phyloP scores from a whole-genome alignment of 2,329 filamentous ascomycete species.

The Massarina eburnea region DNA sequence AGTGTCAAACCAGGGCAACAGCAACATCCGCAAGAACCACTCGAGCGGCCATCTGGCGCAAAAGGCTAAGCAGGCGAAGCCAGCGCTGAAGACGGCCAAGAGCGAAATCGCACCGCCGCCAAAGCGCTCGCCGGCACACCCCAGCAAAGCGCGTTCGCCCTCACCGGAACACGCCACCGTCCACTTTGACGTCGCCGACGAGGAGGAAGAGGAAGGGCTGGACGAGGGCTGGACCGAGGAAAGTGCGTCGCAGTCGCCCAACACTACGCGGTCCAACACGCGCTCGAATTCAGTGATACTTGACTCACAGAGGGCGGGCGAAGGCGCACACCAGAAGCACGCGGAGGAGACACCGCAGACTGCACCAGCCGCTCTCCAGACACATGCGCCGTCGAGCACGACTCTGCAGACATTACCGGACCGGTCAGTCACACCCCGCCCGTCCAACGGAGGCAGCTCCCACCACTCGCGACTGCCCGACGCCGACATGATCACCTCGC shows the following conservation, averaged over 20 bases:
- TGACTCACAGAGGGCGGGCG: constrained; percentile 31
- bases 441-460: constrained; percentile 34
- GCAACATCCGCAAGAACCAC: constrained; percentile 44
- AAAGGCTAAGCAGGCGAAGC: constrained; percentile 43
- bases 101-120: constrained; percentile 29
- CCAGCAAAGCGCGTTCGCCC: constrained; percentile 34
- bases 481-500: constrained; percentile 68
- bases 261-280: constrained; percentile 44
- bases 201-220: constrained; percentile 31
- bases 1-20: constrained; percentile 34
- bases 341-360: not conserved
- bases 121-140: constrained; percentile 33
- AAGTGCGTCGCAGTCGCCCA: constrained; percentile 46
- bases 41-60: constrained; percentile 51
- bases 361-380: constrained; percentile 9
- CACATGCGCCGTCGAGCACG: constrained; percentile 8
- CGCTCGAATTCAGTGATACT: constrained; percentile 44
- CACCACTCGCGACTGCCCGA: constrained; percentile 48
- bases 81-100: constrained; percentile 40
- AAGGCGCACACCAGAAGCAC: constrained; percentile 15
- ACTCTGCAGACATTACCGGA: constrained; percentile 25
- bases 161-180: constrained; percentile 42
- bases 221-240: constrained; percentile 47
- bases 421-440: constrained; percentile 24
- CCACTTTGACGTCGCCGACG: constrained; percentile 44